Evolutionary conservation across 352 stramenopile species (phyloP), one percentile per base, ranked within the genome.

Genomic region (Labyrinthula sp.): DNA sequence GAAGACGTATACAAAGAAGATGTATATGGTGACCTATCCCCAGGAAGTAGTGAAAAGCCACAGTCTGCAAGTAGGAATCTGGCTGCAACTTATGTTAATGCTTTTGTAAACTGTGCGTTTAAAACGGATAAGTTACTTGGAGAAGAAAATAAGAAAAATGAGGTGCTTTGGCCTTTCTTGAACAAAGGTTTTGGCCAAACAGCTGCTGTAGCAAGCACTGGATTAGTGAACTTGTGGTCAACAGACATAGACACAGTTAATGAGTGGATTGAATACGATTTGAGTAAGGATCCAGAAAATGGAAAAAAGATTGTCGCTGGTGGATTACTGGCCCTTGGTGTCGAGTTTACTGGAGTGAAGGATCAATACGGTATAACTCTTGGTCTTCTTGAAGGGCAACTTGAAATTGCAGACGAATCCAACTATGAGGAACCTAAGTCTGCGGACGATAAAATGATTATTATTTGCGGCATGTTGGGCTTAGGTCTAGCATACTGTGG

Each of bases 121-220:
- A 73, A 86, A 47, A 84, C 82, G 14, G 90, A 99, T 63, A 94
- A 95, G 59, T 63, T 89, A 12, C 77, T 89, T 62, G 85, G 75
- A 0, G 21, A 28, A 10, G 25, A 17, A 26, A 27, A 59, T 9
- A 58, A 18, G 15, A 24, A 54, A 52, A 6, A 18, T 33, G 37
- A 3, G 25, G 2, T 6, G 27, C 4, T 54, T 38, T 99, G 89
- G 89, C 60, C 97, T 21, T 97, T 95, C 70, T 97, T 97, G 66
- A 97, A 98, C 73, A 98, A 97, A 64, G 92, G 95, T 64, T 84
- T 96, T 56, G 89, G 88, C 39, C 97, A 96, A 87, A 88, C 96
- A 68, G 89, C 79, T 41, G 89, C 89, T 0, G 82, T 89, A 1
- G 90, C 89, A 9, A 95, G 84, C 27, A 67, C 97, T 22, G 90